Evolutionary conservation across 1,284 basidiomycete genomes (phyloP).

Genomic region (Sanghuangporus baumii): DNA sequence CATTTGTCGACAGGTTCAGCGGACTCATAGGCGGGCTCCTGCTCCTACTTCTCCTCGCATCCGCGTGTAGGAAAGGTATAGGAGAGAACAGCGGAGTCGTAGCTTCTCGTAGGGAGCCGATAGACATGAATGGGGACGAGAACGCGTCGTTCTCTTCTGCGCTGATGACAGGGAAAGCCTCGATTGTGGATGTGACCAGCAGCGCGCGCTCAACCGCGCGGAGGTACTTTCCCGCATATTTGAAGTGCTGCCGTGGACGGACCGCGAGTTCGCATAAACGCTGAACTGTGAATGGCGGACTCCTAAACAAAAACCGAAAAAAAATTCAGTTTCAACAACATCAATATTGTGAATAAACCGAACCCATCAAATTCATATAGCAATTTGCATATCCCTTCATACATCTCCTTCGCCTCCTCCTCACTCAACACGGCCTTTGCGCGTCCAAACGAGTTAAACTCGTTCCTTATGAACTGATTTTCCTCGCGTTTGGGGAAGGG

Average conservation of each 20-base stretch:
- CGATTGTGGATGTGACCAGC: constrained; percentile 78
- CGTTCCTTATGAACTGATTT: constrained; percentile 30
- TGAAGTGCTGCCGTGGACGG: constrained; percentile 69
- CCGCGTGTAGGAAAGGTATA: constrained; percentile 76
- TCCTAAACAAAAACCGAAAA: constrained; percentile 31
- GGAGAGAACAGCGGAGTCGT: constrained; percentile 79
- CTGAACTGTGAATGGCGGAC: constrained; percentile 90
- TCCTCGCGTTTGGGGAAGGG: constrained; percentile 70
- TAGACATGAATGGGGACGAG: constrained; percentile 31
- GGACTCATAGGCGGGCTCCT: constrained; percentile 72
- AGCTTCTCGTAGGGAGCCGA: constrained; percentile 43
- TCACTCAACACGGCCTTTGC: constrained; percentile 58
- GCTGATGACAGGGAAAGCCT: constrained; percentile 54
- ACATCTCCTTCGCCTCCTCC: constrained; percentile 58
- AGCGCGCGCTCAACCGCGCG: constrained; percentile 84
- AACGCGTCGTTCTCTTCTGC: constrained; percentile 25
- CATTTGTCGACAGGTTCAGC: constrained; percentile 40
- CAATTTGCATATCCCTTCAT: constrained; percentile 54
- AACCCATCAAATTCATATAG: constrained; percentile 78
- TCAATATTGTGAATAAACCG: background rate
- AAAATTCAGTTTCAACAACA: no score
- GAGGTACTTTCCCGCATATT: constrained; percentile 81
- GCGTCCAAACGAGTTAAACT: constrained; percentile 44
- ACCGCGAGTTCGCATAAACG: constrained; percentile 83
- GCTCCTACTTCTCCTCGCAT: constrained; percentile 44